Conservation (phyloP, 1,139 yeast species). For the Suhomyces kunorum region DNA sequence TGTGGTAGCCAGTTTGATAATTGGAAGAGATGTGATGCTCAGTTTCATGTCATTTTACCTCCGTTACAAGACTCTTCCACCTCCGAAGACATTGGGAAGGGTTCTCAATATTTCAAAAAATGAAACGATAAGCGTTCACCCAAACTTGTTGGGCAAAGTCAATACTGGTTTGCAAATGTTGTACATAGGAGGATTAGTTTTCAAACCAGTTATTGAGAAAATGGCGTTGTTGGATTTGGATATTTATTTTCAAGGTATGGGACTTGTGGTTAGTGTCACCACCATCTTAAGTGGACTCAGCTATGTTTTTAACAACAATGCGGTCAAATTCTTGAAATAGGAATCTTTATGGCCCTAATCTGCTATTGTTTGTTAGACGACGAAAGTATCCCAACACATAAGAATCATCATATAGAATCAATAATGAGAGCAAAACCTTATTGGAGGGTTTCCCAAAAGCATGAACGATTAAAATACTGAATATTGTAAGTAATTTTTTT, state of each 20-base stretch:
- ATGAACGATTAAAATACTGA: slow-evolving; percentile 4
- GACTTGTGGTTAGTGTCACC: slow-evolving; percentile 66
- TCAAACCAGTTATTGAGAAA: slow-evolving; percentile 58
- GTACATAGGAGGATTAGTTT: slow-evolving; percentile 75
- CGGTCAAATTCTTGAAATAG: slow-evolving; percentile 15
- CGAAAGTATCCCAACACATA: neutral
- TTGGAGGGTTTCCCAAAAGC: slow-evolving; percentile 3
- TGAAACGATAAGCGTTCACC: slow-evolving; percentile 87
- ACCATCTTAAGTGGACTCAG: slow-evolving; percentile 79
- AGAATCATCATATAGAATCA: slow-evolving; percentile 6
- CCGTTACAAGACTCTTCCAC: slow-evolving; percentile 72
- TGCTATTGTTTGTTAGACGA: neutral
- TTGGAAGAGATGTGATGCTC: slow-evolving; percentile 82
- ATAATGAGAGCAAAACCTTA: slow-evolving; percentile 5
- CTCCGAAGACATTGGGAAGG: slow-evolving; percentile 70
- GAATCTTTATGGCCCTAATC: neutral
- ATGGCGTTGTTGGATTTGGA: slow-evolving; percentile 18
- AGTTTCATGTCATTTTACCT: slow-evolving; percentile 75
- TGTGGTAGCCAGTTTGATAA: slow-evolving; percentile 67
- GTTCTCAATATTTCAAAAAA: slow-evolving; percentile 71
- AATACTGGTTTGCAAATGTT: slow-evolving; percentile 93
- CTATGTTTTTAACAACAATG: slow-evolving; percentile 35
- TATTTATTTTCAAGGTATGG: slow-evolving; percentile 21
- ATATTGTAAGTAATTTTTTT: neutral
- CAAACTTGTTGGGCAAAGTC: slow-evolving; percentile 82